Evolutionary conservation across 306 rosid species (phyloP).

Genomic region (Arachis hypogaea): DNA sequence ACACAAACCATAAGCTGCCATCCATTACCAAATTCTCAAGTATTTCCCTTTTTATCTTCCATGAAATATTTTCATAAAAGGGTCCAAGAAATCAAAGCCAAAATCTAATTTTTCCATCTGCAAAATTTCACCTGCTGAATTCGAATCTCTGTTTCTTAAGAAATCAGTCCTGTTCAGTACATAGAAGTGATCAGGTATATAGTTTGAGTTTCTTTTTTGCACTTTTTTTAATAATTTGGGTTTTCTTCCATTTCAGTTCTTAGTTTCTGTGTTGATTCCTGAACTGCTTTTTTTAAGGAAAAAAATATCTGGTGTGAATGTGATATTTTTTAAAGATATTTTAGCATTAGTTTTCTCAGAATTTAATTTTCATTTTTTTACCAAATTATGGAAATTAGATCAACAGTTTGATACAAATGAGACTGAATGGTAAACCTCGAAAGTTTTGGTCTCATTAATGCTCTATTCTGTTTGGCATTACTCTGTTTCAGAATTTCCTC

Average conservation of each 20-base stretch:
- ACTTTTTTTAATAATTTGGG: not conserved
- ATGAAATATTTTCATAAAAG: not conserved
- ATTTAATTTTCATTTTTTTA: not conserved
- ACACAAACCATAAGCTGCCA: not conserved
- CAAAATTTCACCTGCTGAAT: slow-evolving; percentile 1
- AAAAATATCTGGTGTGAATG: not conserved
- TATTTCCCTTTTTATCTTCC: not conserved
- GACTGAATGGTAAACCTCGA: not conserved
- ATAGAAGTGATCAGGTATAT: slow-evolving; percentile 22
- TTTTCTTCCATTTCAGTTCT: not conserved
- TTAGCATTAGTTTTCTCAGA: not conserved
- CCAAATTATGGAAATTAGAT: not conserved
- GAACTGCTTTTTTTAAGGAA: not conserved
- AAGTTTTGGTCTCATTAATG: not conserved
- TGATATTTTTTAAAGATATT: not conserved
- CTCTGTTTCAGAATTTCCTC: slow-evolving; percentile 7
- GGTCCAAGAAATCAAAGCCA: no score
- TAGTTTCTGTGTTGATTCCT: not conserved
- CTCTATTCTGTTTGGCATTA: not conserved
- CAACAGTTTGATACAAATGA: slow-evolving; percentile 14
- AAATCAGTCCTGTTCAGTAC: slow-evolving; percentile 14
- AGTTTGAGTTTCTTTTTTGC: not conserved
- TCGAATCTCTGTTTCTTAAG: not conserved
- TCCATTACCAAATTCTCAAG: slow-evolving; percentile 2
- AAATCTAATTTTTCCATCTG: not conserved